Conservation (phyloP, 1,284 basidiomycete species). For the Golubevia sp. region DNA sequence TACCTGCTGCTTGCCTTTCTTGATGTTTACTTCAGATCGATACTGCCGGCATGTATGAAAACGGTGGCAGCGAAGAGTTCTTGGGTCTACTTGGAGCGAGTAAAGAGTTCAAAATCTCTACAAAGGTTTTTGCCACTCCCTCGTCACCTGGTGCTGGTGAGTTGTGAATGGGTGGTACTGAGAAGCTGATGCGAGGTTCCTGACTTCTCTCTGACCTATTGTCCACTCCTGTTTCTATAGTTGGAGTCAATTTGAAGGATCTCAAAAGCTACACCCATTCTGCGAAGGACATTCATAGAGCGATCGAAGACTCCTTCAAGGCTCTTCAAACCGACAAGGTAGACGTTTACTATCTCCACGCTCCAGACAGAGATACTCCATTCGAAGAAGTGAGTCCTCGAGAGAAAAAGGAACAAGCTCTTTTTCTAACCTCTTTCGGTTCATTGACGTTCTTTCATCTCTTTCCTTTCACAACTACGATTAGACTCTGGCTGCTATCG, state of each 20-base stretch:
- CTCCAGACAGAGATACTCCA: no score
- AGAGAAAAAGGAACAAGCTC: not conserved
- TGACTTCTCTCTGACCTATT: not conserved
- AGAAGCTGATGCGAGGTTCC: not conserved
- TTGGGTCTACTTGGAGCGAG: not conserved
- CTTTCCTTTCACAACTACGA: not conserved
- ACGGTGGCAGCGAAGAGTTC: not conserved
- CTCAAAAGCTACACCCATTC: not conserved
- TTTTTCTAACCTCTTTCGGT: not conserved
- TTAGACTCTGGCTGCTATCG: constrained; percentile 22
- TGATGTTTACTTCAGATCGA: not conserved
- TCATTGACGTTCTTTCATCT: not conserved
- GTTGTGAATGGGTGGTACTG: not conserved
- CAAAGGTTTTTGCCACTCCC: not conserved
- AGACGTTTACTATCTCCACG: no score
- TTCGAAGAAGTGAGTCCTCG: not conserved
- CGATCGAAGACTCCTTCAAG: no score
- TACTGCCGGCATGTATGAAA: not conserved
- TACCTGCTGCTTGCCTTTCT: no score
- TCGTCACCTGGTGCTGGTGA: not conserved
- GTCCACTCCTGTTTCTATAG: not conserved
- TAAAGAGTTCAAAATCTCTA: not conserved
- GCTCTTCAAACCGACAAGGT: no score
- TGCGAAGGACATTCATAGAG: no score
- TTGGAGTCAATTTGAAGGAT: no score